phyloP scores from a whole-genome alignment of 176 grass and related monocot species.

The Aegilops sharonensis region DNA sequence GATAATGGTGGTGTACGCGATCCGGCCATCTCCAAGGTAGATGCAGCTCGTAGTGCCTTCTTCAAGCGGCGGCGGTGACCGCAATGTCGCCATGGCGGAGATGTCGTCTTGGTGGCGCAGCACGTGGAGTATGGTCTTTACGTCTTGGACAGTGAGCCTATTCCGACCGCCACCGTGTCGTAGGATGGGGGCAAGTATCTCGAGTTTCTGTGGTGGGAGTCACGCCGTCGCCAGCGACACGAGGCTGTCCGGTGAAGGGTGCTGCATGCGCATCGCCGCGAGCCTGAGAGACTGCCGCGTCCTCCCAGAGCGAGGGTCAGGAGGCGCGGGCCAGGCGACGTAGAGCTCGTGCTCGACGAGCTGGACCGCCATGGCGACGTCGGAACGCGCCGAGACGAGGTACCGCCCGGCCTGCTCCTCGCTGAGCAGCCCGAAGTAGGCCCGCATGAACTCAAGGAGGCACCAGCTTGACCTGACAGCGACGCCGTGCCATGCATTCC shows the following conservation, averaged over 20 bases:
- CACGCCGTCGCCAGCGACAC: background rate
- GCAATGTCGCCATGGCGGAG: background rate
- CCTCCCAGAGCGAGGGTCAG: background rate
- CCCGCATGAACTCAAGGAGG: background rate
- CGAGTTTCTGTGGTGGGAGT: background rate
- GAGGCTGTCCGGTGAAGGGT: background rate
- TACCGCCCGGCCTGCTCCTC: background rate
- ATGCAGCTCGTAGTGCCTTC: background rate
- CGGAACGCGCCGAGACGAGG: background rate
- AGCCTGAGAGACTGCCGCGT: background rate
- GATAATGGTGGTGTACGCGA: background rate
- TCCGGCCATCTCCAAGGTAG: background rate
- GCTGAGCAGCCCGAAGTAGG: background rate
- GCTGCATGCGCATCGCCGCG: background rate
- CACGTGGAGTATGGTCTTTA: background rate
- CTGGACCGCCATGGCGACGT: background rate
- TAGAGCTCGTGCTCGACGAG: background rate
- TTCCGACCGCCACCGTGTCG: background rate
- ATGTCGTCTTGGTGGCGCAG: background rate
- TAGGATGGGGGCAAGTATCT: background rate
- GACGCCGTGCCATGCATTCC: background rate
- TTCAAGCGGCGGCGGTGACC: background rate
- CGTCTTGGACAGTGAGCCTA: background rate
- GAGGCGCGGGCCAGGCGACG: background rate
- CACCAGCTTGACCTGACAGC: background rate